Conservation (phyloP, 345 rosid genomes). For the Eucalyptus curtisii region DNA sequence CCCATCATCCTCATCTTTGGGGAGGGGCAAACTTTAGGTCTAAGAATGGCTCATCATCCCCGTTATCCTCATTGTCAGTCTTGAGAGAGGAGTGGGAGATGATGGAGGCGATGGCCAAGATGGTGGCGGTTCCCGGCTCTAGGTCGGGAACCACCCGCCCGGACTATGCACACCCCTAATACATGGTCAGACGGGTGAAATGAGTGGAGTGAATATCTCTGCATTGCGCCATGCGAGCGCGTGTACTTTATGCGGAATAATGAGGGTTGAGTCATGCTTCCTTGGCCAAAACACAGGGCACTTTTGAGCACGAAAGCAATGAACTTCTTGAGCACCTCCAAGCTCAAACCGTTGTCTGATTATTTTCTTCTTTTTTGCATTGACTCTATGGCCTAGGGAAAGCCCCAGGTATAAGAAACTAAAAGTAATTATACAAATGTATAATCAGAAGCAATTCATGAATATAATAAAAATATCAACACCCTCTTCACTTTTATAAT, state of each 20-base stretch:
- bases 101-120: too few relatives aligned
- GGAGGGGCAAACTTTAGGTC: too few relatives aligned
- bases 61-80: too few relatives aligned
- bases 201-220: neutral
- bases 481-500: neutral
- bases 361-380: neutral
- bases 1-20: too few relatives aligned
- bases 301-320: neutral
- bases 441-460: neutral
- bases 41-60: too few relatives aligned
- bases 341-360: neutral
- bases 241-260: neutral
- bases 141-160: too few relatives aligned
- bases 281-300: fast-evolving
- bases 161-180: too few relatives aligned
- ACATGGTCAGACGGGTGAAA: neutral
- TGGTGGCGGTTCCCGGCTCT: too few relatives aligned
- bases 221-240: neutral
- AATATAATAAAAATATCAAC: neutral
- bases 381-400: fast-evolving
- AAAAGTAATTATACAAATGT: neutral
- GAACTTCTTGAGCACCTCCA: neutral
- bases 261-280: neutral
- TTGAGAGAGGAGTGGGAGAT: too few relatives aligned
- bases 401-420: neutral